phyloP scores from a whole-genome alignment of 139 green algal genomes.

The Haematococcus lacustris region DNA sequence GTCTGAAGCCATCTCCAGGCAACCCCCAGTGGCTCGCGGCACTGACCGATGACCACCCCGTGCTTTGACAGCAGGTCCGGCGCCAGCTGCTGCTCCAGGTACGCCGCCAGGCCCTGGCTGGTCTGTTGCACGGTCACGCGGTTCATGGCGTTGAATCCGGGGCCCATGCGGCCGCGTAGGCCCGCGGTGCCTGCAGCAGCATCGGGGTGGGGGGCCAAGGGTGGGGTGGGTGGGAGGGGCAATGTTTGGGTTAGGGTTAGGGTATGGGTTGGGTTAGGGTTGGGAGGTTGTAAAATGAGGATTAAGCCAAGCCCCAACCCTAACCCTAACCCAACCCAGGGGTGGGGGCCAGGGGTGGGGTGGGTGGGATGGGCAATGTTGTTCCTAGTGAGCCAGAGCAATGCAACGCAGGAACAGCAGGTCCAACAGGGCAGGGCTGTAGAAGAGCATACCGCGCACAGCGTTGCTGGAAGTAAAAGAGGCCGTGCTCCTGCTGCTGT shows the following conservation, averaged over 20 bases:
- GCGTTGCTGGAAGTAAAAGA: no score
- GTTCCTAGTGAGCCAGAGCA: neutral
- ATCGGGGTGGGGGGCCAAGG: neutral
- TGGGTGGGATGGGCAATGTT: neutral
- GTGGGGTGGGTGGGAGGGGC: neutral
- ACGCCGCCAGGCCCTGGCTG: conserved; percentile 38
- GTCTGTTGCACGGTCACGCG: conserved; percentile 63
- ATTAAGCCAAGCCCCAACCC: neutral
- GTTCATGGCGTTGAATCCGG: conserved; percentile 73
- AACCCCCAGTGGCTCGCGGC: no score
- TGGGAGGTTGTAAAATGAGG: neutral
- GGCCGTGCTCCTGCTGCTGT: no score
- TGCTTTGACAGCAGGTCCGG: neutral
- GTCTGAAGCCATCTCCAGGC: neutral
- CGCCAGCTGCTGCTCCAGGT: conserved; percentile 12
- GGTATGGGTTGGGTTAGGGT: neutral
- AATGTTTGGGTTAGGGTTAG: neutral
- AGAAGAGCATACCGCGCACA: no score
- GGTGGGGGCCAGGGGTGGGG: neutral
- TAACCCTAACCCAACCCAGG: neutral
- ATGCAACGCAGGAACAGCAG: neutral
- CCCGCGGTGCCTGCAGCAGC: conserved; percentile 68
- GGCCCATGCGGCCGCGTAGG: conserved; percentile 58
- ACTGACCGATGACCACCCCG: conserved; percentile 33
- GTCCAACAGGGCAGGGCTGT: no score